Evolutionary conservation across 495 filamentous ascomycete species (phyloP), one percentile per base, ranked within the genome.

Genomic region (Neurospora discreta): DNA sequence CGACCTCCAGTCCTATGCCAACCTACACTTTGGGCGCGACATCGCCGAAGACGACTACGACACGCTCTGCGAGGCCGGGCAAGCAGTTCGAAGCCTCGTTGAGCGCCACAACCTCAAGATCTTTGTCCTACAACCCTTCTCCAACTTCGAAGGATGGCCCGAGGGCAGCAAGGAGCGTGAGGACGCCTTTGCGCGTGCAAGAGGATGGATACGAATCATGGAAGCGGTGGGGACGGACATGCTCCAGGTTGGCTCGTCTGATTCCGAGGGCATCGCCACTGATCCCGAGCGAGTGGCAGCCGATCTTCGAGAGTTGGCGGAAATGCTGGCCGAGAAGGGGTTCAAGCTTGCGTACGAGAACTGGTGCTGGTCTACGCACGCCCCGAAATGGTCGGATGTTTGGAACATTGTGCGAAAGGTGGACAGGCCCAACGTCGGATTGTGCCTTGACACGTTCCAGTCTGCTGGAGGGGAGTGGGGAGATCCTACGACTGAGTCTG

Each of bases 361-460:
- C 74, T 93, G 92, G 91, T 93, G 91, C 80, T 95, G 92, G 93
- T 89, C 90, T 1, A 90, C 90, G 0, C 86, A 88, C 39, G 91
- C 91, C 0, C 89, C 89, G 6, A 84, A 79, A 8, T 95, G 91
- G 91, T 85, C 83, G 70, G 83, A 87, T 36, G 89, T 89, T 15
- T 93, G 89, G 88, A 82, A 87, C 1, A 90, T 94, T 33, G 87
- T 91, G 6, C 73, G 85, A 65, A 83, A 80, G 13, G 89, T 89
- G 4, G 81, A 91, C 75, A 78, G 88, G 4, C 82, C 82, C 0
- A 95, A 95, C 75, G 80, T 93, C 39, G 91, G 93, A 0, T 80
- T 94, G 3, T 94, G 92, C 76, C 85, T 96, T 16, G 92, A 96
- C 78, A 95, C 92, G 0, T 94, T 95, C 81, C 92, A 95, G 77